phyloP scores from a whole-genome alignment of 2,329 filamentous ascomycete species.

The Cercospora nicotianae region DNA sequence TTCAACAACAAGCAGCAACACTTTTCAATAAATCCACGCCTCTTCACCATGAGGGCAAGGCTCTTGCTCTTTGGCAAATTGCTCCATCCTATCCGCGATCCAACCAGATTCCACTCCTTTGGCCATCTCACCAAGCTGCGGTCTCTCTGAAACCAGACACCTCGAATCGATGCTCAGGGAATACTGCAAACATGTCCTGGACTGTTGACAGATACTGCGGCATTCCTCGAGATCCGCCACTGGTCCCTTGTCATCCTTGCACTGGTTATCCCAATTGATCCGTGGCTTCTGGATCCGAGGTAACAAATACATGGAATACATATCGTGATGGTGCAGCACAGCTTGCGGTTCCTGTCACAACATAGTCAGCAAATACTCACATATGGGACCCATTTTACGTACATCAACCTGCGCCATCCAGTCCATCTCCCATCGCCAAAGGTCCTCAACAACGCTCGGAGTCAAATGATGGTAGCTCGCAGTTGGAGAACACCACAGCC shows the following conservation, averaged over 20 bases:
- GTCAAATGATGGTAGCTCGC: slow-evolving; percentile 32
- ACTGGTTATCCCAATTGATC: slow-evolving; percentile 32
- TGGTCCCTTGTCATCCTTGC: slow-evolving; percentile 21
- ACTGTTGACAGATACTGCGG: slow-evolving; percentile 21
- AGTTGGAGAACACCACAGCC: slow-evolving; percentile 32
- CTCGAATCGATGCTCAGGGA: slow-evolving; percentile 17
- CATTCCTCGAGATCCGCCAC: slow-evolving; percentile 26
- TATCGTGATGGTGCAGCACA: slow-evolving; percentile 27
- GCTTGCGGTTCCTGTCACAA: neutral
- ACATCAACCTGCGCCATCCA: slow-evolving; percentile 25
- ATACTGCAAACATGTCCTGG: slow-evolving; percentile 29
- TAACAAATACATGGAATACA: slow-evolving; percentile 28
- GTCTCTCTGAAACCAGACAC: slow-evolving; percentile 20
- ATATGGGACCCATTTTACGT: slow-evolving; percentile 5
- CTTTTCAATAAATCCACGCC: neutral
- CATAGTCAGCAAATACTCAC: neutral
- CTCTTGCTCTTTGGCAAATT: neutral
- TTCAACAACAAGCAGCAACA: neutral
- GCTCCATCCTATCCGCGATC: slow-evolving; percentile 26
- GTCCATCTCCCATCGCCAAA: slow-evolving; percentile 31
- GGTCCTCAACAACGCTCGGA: slow-evolving; percentile 24
- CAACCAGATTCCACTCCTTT: slow-evolving; percentile 29
- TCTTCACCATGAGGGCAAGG: slow-evolving; percentile 1
- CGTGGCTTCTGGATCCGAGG: slow-evolving; percentile 24
- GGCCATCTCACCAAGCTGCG: slow-evolving; percentile 25